Percentiles rank a stretch among this genome's conserved stretches.
phyloP scores from a whole-genome alignment of 305 asterid species.

The Rubia occidens region DNA sequence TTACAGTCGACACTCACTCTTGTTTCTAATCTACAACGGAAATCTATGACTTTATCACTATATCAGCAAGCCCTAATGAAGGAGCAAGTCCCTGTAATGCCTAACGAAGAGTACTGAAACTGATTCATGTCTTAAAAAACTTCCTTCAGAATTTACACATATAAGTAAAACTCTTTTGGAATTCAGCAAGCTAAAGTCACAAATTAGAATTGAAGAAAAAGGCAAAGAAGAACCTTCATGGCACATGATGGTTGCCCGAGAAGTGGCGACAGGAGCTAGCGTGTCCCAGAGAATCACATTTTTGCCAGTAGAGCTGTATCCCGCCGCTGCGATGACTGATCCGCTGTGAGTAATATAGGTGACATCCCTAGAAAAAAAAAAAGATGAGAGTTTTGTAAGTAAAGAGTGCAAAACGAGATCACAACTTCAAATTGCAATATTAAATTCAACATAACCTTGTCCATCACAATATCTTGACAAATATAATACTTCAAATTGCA shows the following conservation, averaged over 20 bases:
- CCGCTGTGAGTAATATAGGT: slow-evolving; percentile 90
- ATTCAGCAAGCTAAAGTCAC: slow-evolving; percentile 8
- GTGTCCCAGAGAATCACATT: slow-evolving; percentile 99
- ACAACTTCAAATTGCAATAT: not conserved
- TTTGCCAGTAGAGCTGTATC: slow-evolving; percentile 78
- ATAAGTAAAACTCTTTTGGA: not conserved
- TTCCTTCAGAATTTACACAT: not conserved
- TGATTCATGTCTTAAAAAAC: no score
- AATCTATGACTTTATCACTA: not conserved
- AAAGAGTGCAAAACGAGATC: not conserved
- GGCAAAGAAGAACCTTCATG: slow-evolving; percentile 76
- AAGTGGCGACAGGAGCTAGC: slow-evolving; percentile 90
- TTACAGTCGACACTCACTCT: not conserved
- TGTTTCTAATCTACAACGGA: not conserved
- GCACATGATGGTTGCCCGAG: slow-evolving; percentile 97
- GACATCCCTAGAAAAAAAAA: slow-evolving; percentile 57
- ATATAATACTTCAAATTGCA: not conserved
- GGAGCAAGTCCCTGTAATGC: not conserved
- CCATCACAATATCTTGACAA: not conserved
- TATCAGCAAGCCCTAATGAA: not conserved
- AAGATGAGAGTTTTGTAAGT: not conserved
- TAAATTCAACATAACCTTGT: no score
- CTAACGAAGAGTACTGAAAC: not conserved
- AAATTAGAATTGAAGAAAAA: not conserved
- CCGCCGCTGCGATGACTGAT: slow-evolving; percentile 93